phyloP scores from a whole-genome alignment of 2,329 filamentous ascomycete species.

The Balansia obtecta region DNA sequence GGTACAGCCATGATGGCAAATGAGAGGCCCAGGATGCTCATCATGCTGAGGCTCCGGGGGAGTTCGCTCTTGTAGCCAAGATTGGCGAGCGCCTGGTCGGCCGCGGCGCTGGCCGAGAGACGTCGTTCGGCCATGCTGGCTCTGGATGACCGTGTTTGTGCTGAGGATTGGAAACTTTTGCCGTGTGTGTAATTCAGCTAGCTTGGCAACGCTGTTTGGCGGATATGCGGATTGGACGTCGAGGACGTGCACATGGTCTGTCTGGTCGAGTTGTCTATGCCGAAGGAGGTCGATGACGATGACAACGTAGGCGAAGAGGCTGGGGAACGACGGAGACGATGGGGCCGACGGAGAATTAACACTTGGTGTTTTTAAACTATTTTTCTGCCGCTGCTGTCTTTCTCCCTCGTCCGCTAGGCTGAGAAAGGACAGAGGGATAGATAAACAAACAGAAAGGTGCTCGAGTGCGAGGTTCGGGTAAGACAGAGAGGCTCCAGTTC shows the following conservation, averaged over 20 bases:
- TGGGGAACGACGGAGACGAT: too few species aligned
- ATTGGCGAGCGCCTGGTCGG: constrained; percentile 31
- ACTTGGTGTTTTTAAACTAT: background rate
- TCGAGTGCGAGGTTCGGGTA: too few species aligned
- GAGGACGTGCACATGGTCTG: background rate
- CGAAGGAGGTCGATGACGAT: background rate
- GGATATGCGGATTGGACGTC: background rate
- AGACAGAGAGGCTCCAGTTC: too few species aligned
- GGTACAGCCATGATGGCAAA: constrained; percentile 40
- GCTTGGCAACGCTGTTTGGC: background rate
- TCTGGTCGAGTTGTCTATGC: background rate
- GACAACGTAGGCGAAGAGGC: background rate
- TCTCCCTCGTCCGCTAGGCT: background rate
- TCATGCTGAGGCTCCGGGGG: constrained; percentile 36
- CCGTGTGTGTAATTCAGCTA: too few species aligned
- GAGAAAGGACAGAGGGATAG: too few species aligned
- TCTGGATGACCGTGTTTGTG: background rate
- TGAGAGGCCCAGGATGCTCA: constrained; percentile 35
- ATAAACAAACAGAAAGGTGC: too few species aligned
- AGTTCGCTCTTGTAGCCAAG: constrained; percentile 39
- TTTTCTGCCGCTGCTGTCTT: background rate
- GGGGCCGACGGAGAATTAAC: too few species aligned
- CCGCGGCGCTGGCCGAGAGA: constrained; percentile 13
- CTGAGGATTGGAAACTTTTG: background rate
- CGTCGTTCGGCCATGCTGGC: constrained; percentile 7